Evolutionary conservation across 306 rosid genomes (phyloP), one percentile per base, ranked within the genome.

Genomic region (Aeschynomene evenia): DNA sequence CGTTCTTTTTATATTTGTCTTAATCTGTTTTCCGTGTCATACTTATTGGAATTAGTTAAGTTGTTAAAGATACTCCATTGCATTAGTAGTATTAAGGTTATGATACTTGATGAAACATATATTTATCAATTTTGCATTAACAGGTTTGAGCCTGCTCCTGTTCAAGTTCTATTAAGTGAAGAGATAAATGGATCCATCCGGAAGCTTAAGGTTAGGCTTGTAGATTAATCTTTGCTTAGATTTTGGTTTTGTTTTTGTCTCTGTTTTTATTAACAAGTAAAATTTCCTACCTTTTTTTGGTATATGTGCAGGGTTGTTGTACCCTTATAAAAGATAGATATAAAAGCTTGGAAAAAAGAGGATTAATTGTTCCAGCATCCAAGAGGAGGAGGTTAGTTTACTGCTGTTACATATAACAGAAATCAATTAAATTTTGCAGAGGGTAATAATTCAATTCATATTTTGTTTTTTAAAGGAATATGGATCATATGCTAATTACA

Each of bases 121-220:
- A 24, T 19, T 29, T 11, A 52, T 40, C 24, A 13, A 18, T 15
- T 49, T 56, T 20, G n/a, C 12, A n/a, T 68, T 70, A 72, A 60
- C 81, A 94, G 99, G 81, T 94, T 91, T 72, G 88, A 85, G 79
- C 97, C 96, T 53, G 92, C 95, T 53, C 96, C 91, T 2, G 84
- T 79, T 76, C 99, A 94, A 87, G 99, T 94, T 58, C 77, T 94
- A 45, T 71, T 90, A 78, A 79, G 92, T 4, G 96, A 94, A 75
- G 96, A 94, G 71, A 85, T 87, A 78, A 84, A 79, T 14, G 97
- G 97, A 66, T 94, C 97, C 40, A 84, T 90, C 52, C 92, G 97
- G 16, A 82, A 88, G 86, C 82, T 94, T 28, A 94, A 88, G 96
- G 98, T 94, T 69, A 28, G 34, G 10, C 28, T 48, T 10, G 37